Conservation (phyloP, 2,329 filamentous ascomycete genomes). For the Dactylellina leptospora region DNA sequence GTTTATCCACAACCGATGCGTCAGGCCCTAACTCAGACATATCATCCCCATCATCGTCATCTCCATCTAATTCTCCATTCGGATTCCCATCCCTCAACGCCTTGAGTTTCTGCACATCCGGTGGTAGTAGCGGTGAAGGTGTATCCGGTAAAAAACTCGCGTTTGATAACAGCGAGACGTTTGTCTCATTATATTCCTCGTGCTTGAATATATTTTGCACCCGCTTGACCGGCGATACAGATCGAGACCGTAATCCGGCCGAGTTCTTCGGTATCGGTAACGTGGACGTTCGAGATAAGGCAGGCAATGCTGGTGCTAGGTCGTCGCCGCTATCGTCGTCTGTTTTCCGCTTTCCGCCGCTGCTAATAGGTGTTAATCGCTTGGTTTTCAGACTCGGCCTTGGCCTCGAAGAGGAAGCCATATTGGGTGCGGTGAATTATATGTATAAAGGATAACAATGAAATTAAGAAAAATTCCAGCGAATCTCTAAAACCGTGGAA, state of each 20-base stretch:
- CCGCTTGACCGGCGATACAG: slow-evolving; percentile 39
- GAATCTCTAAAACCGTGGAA: slow-evolving; percentile 17
- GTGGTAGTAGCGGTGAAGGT: slow-evolving; percentile 42
- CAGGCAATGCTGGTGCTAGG: background rate
- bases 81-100: slow-evolving; percentile 17
- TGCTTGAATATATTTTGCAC: slow-evolving; percentile 33
- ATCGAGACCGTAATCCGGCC: slow-evolving; percentile 27
- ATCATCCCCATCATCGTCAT: slow-evolving; percentile 31
- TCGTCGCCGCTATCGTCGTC: slow-evolving; percentile 1
- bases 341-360: slow-evolving; percentile 19
- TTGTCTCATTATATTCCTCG: slow-evolving; percentile 36
- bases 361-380: slow-evolving; percentile 15
- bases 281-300: slow-evolving; percentile 30
- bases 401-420: slow-evolving; percentile 42
- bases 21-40: slow-evolving; percentile 31
- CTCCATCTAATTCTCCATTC: slow-evolving; percentile 23
- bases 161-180: slow-evolving; percentile 42
- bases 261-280: slow-evolving; percentile 39
- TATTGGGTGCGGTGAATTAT: slow-evolving; percentile 9
- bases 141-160: slow-evolving; percentile 49
- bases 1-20: slow-evolving; percentile 35
- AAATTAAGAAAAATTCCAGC: background rate
- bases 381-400: slow-evolving; percentile 13
- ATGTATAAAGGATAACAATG: slow-evolving; percentile 3
- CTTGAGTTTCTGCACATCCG: slow-evolving; percentile 39